Evolutionary conservation across 306 rosid species (phyloP).

Genomic region (Fagus crenata): DNA sequence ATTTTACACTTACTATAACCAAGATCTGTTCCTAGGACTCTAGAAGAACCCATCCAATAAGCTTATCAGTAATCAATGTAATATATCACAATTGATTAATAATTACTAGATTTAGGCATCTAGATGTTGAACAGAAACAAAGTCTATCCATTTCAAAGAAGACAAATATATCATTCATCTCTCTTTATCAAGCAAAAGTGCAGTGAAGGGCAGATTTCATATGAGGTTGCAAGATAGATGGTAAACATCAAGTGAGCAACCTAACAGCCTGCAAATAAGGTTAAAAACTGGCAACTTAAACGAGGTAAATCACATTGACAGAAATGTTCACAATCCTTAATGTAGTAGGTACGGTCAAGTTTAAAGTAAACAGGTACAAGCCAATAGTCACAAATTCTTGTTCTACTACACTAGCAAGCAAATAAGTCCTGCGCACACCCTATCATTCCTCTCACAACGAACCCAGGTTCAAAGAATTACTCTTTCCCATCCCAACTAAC

Average conservation of each 20-base stretch:
- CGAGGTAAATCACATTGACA: neutral
- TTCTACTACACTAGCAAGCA: constrained; percentile 3
- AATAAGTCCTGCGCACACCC: neutral
- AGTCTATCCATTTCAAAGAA: neutral
- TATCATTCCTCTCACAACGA: neutral
- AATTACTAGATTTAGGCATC: neutral
- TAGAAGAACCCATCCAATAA: neutral
- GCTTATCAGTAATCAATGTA: neutral
- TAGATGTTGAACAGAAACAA: neutral
- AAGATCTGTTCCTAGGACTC: neutral
- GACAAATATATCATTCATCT: neutral
- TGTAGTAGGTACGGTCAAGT: neutral
- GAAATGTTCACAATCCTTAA: neutral
- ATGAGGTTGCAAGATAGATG: neutral
- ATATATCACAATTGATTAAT: neutral
- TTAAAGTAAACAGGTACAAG: constrained; percentile 8
- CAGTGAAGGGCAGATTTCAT: neutral
- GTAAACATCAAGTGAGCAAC: neutral
- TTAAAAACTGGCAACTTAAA: neutral
- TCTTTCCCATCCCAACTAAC: constrained; percentile 1
- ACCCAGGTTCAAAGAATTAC: constrained; percentile 10
- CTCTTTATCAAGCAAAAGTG: neutral
- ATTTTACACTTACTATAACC: neutral
- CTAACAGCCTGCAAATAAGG: neutral
- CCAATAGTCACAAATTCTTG: neutral